A percentile compares a stretch with the other conserved stretches of the same genome.
phyloP scores from a whole-genome alignment of 805 yeast species.

The Tetrapisispora iriomotensis region DNA sequence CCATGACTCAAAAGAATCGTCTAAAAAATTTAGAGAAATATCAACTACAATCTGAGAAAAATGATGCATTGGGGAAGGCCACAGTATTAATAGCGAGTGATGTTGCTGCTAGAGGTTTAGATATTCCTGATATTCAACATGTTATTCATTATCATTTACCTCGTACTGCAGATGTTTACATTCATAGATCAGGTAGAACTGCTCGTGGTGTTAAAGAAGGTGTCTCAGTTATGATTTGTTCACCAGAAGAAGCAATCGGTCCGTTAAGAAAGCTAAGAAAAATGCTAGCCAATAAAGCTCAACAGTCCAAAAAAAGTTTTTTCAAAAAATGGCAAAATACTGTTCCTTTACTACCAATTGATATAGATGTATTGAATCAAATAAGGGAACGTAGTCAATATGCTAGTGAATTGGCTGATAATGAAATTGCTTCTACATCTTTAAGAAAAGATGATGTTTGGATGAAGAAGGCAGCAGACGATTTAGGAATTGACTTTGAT shows the following conservation, averaged over 20 bases:
- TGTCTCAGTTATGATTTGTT: conserved; percentile 87
- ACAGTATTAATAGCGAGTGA: conserved; percentile 86
- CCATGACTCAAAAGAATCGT: conserved; percentile 92
- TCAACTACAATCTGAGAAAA: conserved; percentile 30
- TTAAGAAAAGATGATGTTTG: conserved; percentile 63
- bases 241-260: conserved; percentile 89
- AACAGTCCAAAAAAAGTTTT: conserved; percentile 10
- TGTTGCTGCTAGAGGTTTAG: conserved; percentile 97
- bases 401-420: conserved; percentile 69
- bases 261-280: conserved; percentile 69
- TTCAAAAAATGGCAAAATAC: conserved; percentile 42
- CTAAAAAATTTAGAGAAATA: conserved; percentile 72
- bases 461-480: conserved; percentile 88
- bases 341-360: conserved; percentile 65
- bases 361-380: conserved; percentile 61
- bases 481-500: conserved; percentile 69
- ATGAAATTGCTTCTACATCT: conserved; percentile 50
- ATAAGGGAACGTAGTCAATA: conserved; percentile 57
- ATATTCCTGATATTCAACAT: conserved; percentile 82
- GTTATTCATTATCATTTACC: conserved; percentile 95
- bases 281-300: conserved; percentile 33
- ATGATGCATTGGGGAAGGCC: conserved; percentile 36
- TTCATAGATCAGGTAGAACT: conserved; percentile 97
- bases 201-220: conserved; percentile 92
- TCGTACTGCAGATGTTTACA: conserved; percentile 84